Evolutionary conservation across 2,329 filamentous ascomycete species (phyloP).

Genomic region (Emydomyces testavorans): DNA sequence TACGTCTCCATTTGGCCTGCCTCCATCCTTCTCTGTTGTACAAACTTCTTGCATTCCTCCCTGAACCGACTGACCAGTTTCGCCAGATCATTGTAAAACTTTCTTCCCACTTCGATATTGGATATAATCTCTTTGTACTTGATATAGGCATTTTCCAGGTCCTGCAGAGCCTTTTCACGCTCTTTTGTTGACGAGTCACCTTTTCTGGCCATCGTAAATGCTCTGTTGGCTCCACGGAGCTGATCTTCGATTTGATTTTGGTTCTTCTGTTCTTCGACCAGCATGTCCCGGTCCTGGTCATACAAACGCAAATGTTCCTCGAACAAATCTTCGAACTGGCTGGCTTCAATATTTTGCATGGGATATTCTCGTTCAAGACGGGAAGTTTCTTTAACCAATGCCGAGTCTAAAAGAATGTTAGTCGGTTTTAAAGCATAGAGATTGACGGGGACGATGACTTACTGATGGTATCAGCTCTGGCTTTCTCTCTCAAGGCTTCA

Average conservation of each 20-base stretch:
- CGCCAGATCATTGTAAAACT: constrained; percentile 93
- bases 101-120: constrained; percentile 80
- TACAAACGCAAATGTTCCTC: constrained; percentile 72
- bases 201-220: constrained; percentile 61
- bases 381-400: constrained; percentile 70
- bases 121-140: constrained; percentile 94
- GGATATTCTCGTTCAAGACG: constrained; percentile 77
- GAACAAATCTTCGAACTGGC: constrained; percentile 87
- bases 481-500: constrained; percentile 65
- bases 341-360: constrained; percentile 70
- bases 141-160: constrained; percentile 79
- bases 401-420: constrained; percentile 42
- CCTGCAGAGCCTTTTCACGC: constrained; percentile 75
- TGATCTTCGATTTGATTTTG: constrained; percentile 61
- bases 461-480: constrained; percentile 77
- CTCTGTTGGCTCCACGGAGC: constrained; percentile 62
- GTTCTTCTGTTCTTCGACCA: constrained; percentile 60
- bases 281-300: constrained; percentile 60
- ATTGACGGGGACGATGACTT: constrained; percentile 19
- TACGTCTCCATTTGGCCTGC: constrained; percentile 67
- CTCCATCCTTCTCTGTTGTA: constrained; percentile 67
- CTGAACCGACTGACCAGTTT: constrained; percentile 77
- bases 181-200: constrained; percentile 58
- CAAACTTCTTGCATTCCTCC: constrained; percentile 68
- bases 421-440: neutral